Base-by-base conservation (phyloP, 495 filamentous ascomycete genomes). In the Cladorrhinum samala region DNA sequence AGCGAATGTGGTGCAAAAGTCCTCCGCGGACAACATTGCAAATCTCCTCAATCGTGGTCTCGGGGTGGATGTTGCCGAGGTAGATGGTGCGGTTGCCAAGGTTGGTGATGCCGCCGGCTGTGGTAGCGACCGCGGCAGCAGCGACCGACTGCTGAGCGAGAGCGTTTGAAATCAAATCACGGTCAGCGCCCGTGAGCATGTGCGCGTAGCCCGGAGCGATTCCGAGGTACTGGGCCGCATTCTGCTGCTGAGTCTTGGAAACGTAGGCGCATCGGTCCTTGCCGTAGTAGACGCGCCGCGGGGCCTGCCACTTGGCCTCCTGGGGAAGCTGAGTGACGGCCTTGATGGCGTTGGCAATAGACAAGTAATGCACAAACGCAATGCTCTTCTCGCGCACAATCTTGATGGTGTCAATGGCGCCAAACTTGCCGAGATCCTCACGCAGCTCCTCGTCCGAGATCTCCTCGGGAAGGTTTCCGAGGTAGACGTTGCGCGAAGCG, bases 171-270 rank as follows among this genome's bases (percentile, higher is more conserved):
- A 98, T 96, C 53, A 97, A 77, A 55, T 98, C 93, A 13, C 91
- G 87, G 67, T 98, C 93, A 36, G 93, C 91, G 21, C 87, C 88
- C 65, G 95, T 97, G 51, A 97, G 79, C 61, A 96, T 89, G 66
- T 96, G 91, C 2, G 93, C 91, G 68, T 96, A 96, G 23, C 92
- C 92, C n/a, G 93, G 93, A 9, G 93, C 89, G 61, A 98, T 98
- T 45, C 93, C 94, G 9, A 98, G 80, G 67, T 96, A 98, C 72
- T 98, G 93, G 23, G 93, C 93, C 14, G 93, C 93, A 63, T 98
- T 98, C 75, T 98, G 93, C 72, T 98, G 93, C 72, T 98, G 93
- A 0, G 93, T 98, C 80, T 98, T 98, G 40, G 93, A 98, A 36
- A 98, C 91, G 65, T 98, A 98, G 17, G 93, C 93, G 65, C 93